Conservation (phyloP, 2,329 filamentous ascomycete genomes). For the Sclerotinia nivalis region DNA sequence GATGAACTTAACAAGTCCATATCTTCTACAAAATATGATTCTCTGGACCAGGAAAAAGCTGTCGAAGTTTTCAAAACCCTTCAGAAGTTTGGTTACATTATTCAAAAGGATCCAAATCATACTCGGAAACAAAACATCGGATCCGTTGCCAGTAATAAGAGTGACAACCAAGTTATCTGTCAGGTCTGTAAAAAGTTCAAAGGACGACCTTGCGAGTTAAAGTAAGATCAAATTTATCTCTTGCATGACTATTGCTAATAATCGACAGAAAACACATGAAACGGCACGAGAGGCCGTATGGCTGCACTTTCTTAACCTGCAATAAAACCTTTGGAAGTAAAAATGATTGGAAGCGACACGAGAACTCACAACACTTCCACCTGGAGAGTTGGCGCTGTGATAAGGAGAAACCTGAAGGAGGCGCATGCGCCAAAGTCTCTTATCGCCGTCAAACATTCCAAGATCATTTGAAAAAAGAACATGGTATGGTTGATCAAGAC, state of each 20-base stretch:
- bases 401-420: constrained; percentile 40
- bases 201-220: constrained; percentile 56
- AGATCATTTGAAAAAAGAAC: constrained; percentile 55
- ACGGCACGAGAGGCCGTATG: constrained; percentile 77
- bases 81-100: constrained; percentile 33
- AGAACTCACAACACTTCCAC: constrained; percentile 75
- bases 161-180: constrained; percentile 42
- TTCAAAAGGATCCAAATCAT: constrained; percentile 31
- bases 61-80: constrained; percentile 34
- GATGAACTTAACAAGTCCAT: neutral
- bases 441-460: constrained; percentile 60
- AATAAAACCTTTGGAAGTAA: constrained; percentile 82
- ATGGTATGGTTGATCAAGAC: constrained; percentile 38
- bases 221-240: constrained; percentile 45
- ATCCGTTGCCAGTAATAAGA: constrained; percentile 36
- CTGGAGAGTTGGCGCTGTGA: constrained; percentile 72
- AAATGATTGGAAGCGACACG: constrained; percentile 92
- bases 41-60: constrained; percentile 30
- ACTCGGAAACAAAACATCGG: constrained; percentile 32
- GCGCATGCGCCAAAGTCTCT: constrained; percentile 59
- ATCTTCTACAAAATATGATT: constrained; percentile 23
- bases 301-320: constrained; percentile 73
- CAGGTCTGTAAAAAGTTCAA: constrained; percentile 50
- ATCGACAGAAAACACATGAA: constrained; percentile 74
- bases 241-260: constrained; percentile 22